Evolutionary conservation across 1,284 basidiomycete genomes (phyloP), one percentile per base, ranked within the genome.

Genomic region (Jaminaea rosea): DNA sequence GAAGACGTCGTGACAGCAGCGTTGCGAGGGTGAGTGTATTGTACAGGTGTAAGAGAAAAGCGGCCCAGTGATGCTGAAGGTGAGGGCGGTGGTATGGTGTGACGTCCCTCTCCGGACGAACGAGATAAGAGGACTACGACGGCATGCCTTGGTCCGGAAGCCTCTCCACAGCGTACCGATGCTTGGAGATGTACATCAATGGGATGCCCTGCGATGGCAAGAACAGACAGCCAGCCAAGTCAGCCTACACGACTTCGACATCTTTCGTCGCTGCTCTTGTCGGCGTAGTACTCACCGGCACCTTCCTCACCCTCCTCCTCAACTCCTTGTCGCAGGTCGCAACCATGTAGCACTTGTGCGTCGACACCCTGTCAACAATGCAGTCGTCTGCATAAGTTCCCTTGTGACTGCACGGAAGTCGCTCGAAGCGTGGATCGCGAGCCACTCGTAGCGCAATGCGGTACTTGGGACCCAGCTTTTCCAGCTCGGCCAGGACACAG

Each of bases 341-440:
- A 26, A 99, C 92, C 65, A 98, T 86, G 75, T 89, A 98, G 76
- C 93, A 97, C 74, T 91, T 88, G 78, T 93, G 90, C 21, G 89
- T 83, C 3, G 86, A 88, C 15, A 97, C 88, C 29, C 94, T 84
- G 71, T 98, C 87, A 17, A 99, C 86, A 26, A 99, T 82, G 75
- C 94, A 98, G 78, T 99, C 94, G 74, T 99, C 94, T 19, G 94
- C 94, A 72, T 99, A 98, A 11, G 91, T 96, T 13, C 94, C 94
- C 13, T 83, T 80, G 75, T 99, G 93, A 45, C 86, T 84, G 76
- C 94, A 99, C 49, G 82, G 82, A 32, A 98, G 79, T 36, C 93
- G 83, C 72, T 98, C 93, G 69, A 99, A 98, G 32, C 94, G 83
- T 11, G 93, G 90, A 76, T 99, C 94, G 55, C 93, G 86, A 23